Conservation (phyloP, 2,329 filamentous ascomycete species). For the Cladosporium sp. region DNA sequence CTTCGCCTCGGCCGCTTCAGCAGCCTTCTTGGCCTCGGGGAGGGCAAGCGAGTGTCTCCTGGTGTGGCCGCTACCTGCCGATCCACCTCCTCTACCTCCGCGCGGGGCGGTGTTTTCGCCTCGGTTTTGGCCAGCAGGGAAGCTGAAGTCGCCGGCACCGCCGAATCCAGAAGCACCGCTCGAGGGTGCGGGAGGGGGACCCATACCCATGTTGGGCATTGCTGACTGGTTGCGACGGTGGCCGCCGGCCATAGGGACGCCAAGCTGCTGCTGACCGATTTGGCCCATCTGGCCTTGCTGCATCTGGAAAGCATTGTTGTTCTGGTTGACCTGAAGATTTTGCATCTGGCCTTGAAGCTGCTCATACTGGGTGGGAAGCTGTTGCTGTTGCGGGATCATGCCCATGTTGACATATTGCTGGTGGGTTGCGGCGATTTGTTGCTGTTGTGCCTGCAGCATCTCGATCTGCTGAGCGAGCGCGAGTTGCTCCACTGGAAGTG, state of each 20-base stretch:
- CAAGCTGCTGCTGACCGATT: conserved; percentile 57
- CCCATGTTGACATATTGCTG: conserved; percentile 98
- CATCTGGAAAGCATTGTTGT: conserved; percentile 74
- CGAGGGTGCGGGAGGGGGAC: conserved; percentile 75
- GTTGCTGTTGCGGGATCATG: conserved; percentile 84
- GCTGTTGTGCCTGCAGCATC: conserved; percentile 93
- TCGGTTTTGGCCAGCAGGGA: conserved; percentile 27
- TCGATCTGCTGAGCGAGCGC: conserved; percentile 98
- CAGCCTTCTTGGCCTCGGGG: conserved; percentile 95
- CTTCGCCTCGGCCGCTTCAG: conserved; percentile 95
- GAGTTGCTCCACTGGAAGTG: conserved; percentile 81
- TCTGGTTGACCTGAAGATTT: conserved; percentile 68
- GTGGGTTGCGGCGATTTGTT: conserved; percentile 93
- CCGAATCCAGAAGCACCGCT: conserved; percentile 73
- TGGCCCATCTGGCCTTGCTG: conserved; percentile 66
- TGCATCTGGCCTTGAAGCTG: conserved; percentile 77
- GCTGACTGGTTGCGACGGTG: conserved; percentile 99
- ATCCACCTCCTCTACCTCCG: conserved; percentile 66
- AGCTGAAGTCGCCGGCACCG: conserved; percentile 71
- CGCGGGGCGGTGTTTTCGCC: conserved; percentile 66
- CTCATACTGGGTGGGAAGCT: conserved; percentile 73
- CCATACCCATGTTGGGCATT: conserved; percentile 87
- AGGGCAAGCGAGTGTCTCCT: conserved; percentile 92
- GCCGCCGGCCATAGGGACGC: conserved; percentile 66
- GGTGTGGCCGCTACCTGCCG: conserved; percentile 75